Evolutionary conservation across 2,329 filamentous ascomycete genomes (phyloP).

Genomic region (Ilyonectria sp.): DNA sequence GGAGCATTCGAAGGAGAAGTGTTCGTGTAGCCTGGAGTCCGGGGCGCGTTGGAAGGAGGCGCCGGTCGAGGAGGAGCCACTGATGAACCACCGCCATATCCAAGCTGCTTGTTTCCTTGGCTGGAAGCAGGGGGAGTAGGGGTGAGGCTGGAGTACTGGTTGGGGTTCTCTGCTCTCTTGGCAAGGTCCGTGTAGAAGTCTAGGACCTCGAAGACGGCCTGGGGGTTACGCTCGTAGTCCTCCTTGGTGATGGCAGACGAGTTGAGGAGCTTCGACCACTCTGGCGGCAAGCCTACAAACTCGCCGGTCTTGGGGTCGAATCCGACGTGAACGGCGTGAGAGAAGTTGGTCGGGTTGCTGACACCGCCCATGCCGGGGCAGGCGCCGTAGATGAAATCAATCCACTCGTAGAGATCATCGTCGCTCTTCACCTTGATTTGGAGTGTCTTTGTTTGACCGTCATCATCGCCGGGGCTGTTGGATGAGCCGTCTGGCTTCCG

Average conservation of each 20-base stretch:
- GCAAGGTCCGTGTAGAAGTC: slow-evolving; percentile 90
- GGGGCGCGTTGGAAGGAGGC: slow-evolving; percentile 60
- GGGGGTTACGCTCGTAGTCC: slow-evolving; percentile 97
- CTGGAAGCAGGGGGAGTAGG: slow-evolving; percentile 74
- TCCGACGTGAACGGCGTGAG: slow-evolving; percentile 95
- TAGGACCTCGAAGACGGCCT: slow-evolving; percentile 85
- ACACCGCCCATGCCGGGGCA: slow-evolving; percentile 98
- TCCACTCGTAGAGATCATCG: slow-evolving; percentile 98
- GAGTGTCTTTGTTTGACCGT: slow-evolving; percentile 85
- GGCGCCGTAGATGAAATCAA: slow-evolving; percentile 96
- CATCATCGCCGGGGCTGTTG: slow-evolving; percentile 82
- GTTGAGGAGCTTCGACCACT: slow-evolving; percentile 97
- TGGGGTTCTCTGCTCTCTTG: slow-evolving; percentile 80
- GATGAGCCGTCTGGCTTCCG: slow-evolving; percentile 78
- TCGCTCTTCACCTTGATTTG: slow-evolving; percentile 96
- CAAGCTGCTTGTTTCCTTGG: slow-evolving; percentile 75
- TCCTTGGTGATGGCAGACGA: slow-evolving; percentile 98
- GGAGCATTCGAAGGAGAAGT: slow-evolving; percentile 56
- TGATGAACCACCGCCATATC: slow-evolving; percentile 68
- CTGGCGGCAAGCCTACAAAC: slow-evolving; percentile 92
- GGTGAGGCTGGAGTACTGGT: slow-evolving; percentile 77
- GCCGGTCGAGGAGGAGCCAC: slow-evolving; percentile 80
- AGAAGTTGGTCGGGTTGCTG: slow-evolving; percentile 98
- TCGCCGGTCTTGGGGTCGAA: slow-evolving; percentile 96
- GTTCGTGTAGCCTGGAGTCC: slow-evolving; percentile 60